These are phyloP conservation scores for Trichoderma sp. DNA, from an alignment of 2,329 filamentous ascomycete genomes.

Conservation along the genomic window DNA sequence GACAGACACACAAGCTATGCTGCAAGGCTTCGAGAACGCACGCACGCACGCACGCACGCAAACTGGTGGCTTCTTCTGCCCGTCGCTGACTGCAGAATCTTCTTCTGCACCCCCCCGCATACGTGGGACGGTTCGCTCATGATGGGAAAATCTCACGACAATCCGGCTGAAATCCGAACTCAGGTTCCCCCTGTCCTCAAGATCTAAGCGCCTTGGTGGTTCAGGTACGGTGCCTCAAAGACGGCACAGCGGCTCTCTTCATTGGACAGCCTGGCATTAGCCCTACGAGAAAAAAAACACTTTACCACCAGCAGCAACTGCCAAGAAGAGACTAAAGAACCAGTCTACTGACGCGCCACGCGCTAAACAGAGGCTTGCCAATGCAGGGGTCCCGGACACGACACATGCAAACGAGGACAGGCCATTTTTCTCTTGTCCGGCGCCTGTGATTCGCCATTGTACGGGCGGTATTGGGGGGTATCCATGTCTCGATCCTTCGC, in stretches of 20 bases:
- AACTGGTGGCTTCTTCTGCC: neutral
- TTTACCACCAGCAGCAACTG: neutral
- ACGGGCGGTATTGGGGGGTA: neutral
- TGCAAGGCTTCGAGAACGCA: neutral
- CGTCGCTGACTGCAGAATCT: neutral
- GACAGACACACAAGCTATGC: too few species aligned
- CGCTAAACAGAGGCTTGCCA: constrained; percentile 1
- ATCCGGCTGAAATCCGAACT: constrained; percentile 16
- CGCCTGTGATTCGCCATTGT: neutral
- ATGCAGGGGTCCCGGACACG: constrained; percentile 8
- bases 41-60: neutral
- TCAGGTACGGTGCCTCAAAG: neutral
- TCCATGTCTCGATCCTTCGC: constrained; percentile 10
- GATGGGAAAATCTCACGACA: constrained; percentile 5
- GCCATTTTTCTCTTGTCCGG: neutral
- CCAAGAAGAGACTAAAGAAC: neutral
- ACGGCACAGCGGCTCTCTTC: neutral
- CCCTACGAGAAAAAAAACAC: neutral
- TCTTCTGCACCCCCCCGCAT: neutral
- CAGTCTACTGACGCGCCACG: constrained; percentile 12
- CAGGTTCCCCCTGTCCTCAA: neutral
- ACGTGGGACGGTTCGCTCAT: neutral
- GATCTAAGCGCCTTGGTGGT: constrained; percentile 11
- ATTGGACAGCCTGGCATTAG: constrained; percentile 8
- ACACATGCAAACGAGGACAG: neutral